Evolutionary conservation across 192 early-diverging fungal genomes (phyloP).

Genomic region (Umbelopsis ramanniana): DNA sequence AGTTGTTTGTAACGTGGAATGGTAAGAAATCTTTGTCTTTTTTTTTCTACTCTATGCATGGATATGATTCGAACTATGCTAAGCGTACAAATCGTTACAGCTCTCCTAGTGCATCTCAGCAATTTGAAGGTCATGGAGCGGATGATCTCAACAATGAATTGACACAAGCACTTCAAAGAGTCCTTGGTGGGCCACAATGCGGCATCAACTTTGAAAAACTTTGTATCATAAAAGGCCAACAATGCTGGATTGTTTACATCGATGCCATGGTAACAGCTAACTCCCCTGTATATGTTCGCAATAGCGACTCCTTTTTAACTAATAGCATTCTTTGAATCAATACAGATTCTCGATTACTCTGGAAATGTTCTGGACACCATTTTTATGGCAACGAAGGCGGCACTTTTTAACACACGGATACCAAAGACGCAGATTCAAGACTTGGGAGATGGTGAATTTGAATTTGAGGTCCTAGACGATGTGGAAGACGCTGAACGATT

Average conservation of each 20-base stretch:
- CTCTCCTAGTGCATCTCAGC: conserved; percentile 81
- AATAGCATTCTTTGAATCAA: neutral
- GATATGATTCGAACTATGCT: too few relatives aligned
- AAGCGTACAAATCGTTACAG: conserved; percentile 30
- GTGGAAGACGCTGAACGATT: conserved; percentile 82
- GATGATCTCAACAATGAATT: conserved; percentile 88
- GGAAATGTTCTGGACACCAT: conserved; percentile 89
- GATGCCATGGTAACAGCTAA: conserved; percentile 76
- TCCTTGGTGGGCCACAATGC: conserved; percentile 79
- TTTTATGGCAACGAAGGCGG: conserved; percentile 84
- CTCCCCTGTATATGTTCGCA: neutral
- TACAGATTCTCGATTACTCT: conserved; percentile 78
- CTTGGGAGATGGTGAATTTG: conserved; percentile 76
- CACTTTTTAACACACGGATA: conserved; percentile 85
- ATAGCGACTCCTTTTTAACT: too few relatives aligned
- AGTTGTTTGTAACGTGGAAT: conserved; percentile 91
- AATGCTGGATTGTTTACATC: conserved; percentile 91
- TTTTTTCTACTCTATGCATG: too few relatives aligned
- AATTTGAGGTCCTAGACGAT: conserved; percentile 94
- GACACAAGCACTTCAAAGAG: conserved; percentile 78
- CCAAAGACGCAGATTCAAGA: conserved; percentile 86
- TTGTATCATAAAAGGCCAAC: conserved; percentile 87
- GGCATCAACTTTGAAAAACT: conserved; percentile 87
- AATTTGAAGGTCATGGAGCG: conserved; percentile 77
- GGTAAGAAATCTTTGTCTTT: conserved; percentile 47